Evolutionary conservation across 371 early-diverging fungal species (phyloP), one percentile per base, ranked within the genome.

Genomic region (Actinomortierella wolfii): DNA sequence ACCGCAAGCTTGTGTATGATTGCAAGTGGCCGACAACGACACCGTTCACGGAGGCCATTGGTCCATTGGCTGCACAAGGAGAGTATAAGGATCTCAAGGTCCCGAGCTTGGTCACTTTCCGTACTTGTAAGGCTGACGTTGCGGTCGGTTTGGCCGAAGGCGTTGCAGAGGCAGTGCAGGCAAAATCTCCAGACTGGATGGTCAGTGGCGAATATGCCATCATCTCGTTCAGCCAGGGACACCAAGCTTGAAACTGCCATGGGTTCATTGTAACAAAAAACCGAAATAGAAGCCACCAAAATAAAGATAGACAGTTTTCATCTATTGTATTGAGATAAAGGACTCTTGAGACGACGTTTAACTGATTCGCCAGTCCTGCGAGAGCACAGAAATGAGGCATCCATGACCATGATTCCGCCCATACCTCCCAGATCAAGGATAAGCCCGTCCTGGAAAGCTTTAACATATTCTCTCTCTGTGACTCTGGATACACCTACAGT

Each of bases 101-200:
- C 28, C 84, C 86, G 1, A 80, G 83, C 20, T 78, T 95, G 40
- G 83, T 91, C 2, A 76, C 89, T 4, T 78, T 96, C 47, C 86
- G 97, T 49, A 97, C 97, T 0, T 86, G 89, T 67, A 97, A 97
- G 77, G 88, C 90, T 28, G 94, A 97, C 78, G 86, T 89, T 1
- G 85, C 90, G 25, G 90, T 91, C 0, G 97, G 97, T 8, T 68
- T 97, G n/a, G 62, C 68, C 5, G 76, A 68, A 9, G 91, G 89
- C 11, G 81, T 84, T 4, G 86, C 79, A 18, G 83, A 81, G 50
- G 80, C 81, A 59, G 70, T 95, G 50, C 80, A 82, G 24, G 77
- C 69, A 18, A 77, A 75, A 48, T 64, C 75, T 42, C 55, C 76
- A 40, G 81, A 85, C 52, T 87, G 86, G 84, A 76, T 83, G 56